A percentile compares a stretch with the other conserved stretches of the same genome.
These are phyloP conservation scores for Leccinellum luteum DNA, from an alignment of 768 basidiomycete genomes.

Conservation along the genomic window DNA sequence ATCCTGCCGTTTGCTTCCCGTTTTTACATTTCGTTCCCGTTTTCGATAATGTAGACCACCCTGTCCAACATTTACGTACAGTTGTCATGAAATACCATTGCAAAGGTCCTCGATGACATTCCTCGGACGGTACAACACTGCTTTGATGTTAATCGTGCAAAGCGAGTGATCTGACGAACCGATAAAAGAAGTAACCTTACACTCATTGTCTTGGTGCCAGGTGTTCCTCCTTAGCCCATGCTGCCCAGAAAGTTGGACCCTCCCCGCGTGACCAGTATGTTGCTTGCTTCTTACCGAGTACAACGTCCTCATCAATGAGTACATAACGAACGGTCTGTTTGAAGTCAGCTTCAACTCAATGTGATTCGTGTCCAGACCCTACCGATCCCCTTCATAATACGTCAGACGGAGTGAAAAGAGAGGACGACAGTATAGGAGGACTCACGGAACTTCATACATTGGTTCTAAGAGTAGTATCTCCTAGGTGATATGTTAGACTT, in stretches of 20 bases:
- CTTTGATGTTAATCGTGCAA: neutral
- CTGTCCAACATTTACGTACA: constrained; percentile 28
- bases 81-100: constrained; percentile 28
- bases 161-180: neutral
- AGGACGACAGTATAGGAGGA: constrained; percentile 20
- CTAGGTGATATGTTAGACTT: constrained; percentile 34
- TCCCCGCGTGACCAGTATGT: constrained; percentile 76
- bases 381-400: constrained; percentile 57
- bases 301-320: constrained; percentile 73
- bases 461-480: constrained; percentile 80
- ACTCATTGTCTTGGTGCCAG: constrained; percentile 12
- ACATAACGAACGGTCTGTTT: constrained; percentile 73
- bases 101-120: neutral
- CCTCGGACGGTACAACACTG: neutral
- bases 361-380: constrained; percentile 24
- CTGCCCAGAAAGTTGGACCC: constrained; percentile 67
- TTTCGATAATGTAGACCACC: constrained; percentile 30
- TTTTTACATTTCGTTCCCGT: constrained; percentile 10
- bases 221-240: constrained; percentile 70
- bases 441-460: constrained; percentile 92
- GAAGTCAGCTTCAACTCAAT: constrained; percentile 7
- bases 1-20: constrained; percentile 4
- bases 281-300: constrained; percentile 58
- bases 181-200: neutral
- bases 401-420: constrained; percentile 2